These are phyloP conservation scores for Cadophora malorum DNA, from an alignment of 2,329 filamentous ascomycete species.

Conservation along the genomic window DNA sequence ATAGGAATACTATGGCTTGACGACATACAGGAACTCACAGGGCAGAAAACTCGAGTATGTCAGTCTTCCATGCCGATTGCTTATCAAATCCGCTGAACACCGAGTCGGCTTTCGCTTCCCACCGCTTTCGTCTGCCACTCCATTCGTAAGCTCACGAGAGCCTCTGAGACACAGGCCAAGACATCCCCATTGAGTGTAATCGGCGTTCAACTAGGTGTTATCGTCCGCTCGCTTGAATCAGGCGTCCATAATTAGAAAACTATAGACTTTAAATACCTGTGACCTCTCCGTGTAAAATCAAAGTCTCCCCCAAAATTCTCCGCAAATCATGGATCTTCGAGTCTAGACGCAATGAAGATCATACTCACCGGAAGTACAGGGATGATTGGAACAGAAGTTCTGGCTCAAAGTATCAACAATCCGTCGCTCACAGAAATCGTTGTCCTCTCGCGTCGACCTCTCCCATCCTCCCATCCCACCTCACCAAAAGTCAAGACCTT, in stretches of 20 bases:
- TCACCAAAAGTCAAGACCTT: conserved; percentile 24
- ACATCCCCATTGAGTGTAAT: neutral
- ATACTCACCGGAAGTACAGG: conserved; percentile 65
- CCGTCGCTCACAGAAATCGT: conserved; percentile 58
- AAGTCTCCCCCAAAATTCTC: neutral
- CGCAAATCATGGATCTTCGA: neutral
- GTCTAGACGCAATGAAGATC: conserved; percentile 53
- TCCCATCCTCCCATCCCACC: conserved; percentile 44
- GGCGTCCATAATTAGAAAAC: neutral
- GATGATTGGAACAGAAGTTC: conserved; percentile 59
- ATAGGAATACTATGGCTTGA: too few relatives aligned
- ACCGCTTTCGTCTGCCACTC: neutral
- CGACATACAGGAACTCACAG: too few relatives aligned
- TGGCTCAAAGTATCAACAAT: conserved; percentile 57
- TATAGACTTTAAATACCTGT: neutral
- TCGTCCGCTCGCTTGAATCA: neutral
- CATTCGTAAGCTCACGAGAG: neutral
- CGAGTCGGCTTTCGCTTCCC: neutral
- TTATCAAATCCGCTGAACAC: neutral
- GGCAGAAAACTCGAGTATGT: too few relatives aligned
- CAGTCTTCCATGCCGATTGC: neutral
- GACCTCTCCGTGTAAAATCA: too few relatives aligned
- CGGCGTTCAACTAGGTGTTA: neutral
- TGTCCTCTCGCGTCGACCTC: conserved; percentile 57
- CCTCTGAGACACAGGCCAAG: neutral